phyloP scores from a whole-genome alignment of 345 rosid species.

The Toxicodendron radicans region DNA sequence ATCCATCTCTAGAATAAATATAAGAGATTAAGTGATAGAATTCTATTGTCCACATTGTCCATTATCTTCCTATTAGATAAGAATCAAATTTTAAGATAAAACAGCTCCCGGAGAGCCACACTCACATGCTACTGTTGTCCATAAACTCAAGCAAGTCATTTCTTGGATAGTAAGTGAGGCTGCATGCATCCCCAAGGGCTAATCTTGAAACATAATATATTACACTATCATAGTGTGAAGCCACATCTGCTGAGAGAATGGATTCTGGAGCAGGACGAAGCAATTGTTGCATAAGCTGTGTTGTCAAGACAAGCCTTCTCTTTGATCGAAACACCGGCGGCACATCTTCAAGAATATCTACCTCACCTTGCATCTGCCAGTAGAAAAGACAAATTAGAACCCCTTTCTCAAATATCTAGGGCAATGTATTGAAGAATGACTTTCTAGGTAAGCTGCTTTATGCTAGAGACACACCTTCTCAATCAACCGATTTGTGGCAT shows the following conservation, averaged over 20 bases:
- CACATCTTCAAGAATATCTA: constrained; percentile 38
- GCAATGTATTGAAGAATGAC: constrained; percentile 4
- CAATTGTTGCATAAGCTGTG: constrained; percentile 69
- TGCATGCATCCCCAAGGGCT: constrained; percentile 63
- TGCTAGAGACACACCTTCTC: constrained; percentile 56
- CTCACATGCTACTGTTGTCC: constrained; percentile 38
- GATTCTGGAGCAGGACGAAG: constrained; percentile 50
- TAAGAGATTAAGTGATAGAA: background rate
- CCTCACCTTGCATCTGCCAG: constrained; percentile 47
- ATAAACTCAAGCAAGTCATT: constrained; percentile 18
- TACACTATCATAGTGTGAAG: constrained; percentile 41
- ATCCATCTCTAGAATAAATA: background rate
- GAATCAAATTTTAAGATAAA: background rate
- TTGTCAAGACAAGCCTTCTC: constrained; percentile 63
- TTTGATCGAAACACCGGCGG: constrained; percentile 45
- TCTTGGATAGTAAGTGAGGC: constrained; percentile 27
- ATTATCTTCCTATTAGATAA: background rate
- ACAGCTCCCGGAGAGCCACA: constrained; percentile 12
- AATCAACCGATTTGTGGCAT: constrained; percentile 48
- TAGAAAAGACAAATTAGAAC: constrained; percentile 20
- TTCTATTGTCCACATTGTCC: background rate
- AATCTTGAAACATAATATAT: constrained; percentile 44
- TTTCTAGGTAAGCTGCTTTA: background rate
- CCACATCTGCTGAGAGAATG: constrained; percentile 44
- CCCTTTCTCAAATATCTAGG: background rate